Evolutionary conservation across 179 eudicot genomes (phyloP).

Genomic region (Heliamphora pulchella): DNA sequence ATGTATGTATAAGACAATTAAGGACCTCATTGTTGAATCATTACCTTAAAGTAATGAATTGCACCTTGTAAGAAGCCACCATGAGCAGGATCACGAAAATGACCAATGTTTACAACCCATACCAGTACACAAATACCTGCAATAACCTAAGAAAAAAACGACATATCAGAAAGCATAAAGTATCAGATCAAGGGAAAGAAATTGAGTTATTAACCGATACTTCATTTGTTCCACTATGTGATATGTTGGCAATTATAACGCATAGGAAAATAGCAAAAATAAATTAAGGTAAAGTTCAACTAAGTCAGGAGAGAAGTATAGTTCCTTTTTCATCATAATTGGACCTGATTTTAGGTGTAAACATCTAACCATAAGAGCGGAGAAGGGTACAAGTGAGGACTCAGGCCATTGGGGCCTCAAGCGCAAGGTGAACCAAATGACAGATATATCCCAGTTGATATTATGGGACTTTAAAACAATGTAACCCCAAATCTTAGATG

Average conservation of each 20-base stretch:
- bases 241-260: background rate
- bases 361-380: background rate
- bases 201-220: background rate
- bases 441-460: background rate
- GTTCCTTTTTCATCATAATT: background rate
- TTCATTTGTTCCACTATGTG: background rate
- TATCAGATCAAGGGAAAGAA: too few species aligned
- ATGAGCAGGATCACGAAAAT: constrained; percentile 95
- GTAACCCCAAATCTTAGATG: background rate
- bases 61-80: constrained; percentile 95
- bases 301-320: background rate
- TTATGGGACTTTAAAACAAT: background rate
- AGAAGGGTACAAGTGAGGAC: background rate
- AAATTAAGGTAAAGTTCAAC: background rate
- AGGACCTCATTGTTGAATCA: constrained; percentile 13
- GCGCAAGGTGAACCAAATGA: background rate
- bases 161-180: too few species aligned
- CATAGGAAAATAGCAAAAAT: background rate
- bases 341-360: background rate
- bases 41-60: constrained; percentile 97
- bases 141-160: constrained; percentile 53
- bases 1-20: background rate
- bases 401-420: background rate
- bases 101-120: constrained; percentile 97
- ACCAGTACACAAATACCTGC: constrained; percentile 96